Evolutionary conservation across 2,329 filamentous ascomycete species (phyloP).

Genomic region (Neophaeococcomyces mojaviensis): DNA sequence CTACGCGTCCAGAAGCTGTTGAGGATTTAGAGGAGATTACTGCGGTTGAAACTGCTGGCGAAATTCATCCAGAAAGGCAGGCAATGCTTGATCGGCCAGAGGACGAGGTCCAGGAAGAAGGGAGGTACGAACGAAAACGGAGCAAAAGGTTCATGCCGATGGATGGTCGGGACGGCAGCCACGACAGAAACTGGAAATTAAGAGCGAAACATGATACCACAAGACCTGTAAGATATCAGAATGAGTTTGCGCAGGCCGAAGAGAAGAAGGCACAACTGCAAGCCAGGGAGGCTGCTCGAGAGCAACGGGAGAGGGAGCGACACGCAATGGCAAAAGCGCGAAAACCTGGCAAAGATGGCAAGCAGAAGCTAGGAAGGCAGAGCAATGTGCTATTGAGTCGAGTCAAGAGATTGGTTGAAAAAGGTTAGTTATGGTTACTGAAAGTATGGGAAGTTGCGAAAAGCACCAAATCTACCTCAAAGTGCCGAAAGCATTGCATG

Average conservation of each 20-base stretch:
- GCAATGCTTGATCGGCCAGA: slow-evolving; percentile 48
- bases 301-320: slow-evolving; percentile 60
- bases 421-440: slow-evolving; percentile 17
- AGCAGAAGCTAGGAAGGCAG: slow-evolving; percentile 74
- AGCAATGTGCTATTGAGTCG: slow-evolving; percentile 69
- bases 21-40: slow-evolving; percentile 18
- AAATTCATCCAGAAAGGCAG: slow-evolving; percentile 54
- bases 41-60: slow-evolving; percentile 27
- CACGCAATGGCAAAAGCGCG: slow-evolving; percentile 56
- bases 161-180: slow-evolving; percentile 10
- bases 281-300: slow-evolving; percentile 39
- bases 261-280: slow-evolving; percentile 52
- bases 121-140: slow-evolving; percentile 2
- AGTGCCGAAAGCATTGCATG: too few species aligned
- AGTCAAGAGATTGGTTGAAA: slow-evolving; percentile 63
- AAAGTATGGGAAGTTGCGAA: too few species aligned
- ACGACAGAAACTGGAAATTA: slow-evolving; percentile 17
- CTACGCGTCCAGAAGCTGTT: slow-evolving; percentile 22
- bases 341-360: slow-evolving; percentile 58
- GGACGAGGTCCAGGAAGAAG: slow-evolving; percentile 14
- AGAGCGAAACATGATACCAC: slow-evolving; percentile 23
- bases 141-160: slow-evolving; percentile 2
- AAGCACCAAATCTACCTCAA: too few species aligned
- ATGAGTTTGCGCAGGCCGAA: slow-evolving; percentile 61
- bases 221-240: slow-evolving; percentile 47